Percentiles rank a stretch among this genome's conserved stretches.
Evolutionary conservation across 1,284 basidiomycete species (phyloP).

Genomic region (Limonomyces culmigenus): DNA sequence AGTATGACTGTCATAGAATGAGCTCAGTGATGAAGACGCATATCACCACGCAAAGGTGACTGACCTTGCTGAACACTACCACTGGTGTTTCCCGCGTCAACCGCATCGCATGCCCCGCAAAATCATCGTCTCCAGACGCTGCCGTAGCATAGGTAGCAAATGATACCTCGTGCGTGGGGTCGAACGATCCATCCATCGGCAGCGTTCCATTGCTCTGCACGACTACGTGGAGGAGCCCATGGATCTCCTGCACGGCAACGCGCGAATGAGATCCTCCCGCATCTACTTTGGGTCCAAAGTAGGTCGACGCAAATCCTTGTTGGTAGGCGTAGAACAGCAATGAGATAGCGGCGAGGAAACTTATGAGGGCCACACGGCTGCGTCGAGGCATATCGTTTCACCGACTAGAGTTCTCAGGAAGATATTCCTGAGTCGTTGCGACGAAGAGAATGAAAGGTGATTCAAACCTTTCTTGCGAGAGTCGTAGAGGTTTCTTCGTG

Average conservation of each 20-base stretch:
- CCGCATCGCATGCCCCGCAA: slow-evolving; percentile 25
- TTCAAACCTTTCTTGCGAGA: no score
- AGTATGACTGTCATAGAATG: slow-evolving; percentile 34
- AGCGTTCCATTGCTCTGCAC: slow-evolving; percentile 19
- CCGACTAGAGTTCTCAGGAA: no score
- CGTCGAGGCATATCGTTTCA: no score
- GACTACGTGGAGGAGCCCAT: slow-evolving; percentile 46
- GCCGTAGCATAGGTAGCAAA: slow-evolving; percentile 32
- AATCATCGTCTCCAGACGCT: slow-evolving; percentile 20
- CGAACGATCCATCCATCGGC: slow-evolving; percentile 8
- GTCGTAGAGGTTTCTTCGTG: no score
- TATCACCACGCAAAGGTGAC: slow-evolving; percentile 5
- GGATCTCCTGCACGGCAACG: slow-evolving; percentile 29
- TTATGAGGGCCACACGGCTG: no score
- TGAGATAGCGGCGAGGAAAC: no score
- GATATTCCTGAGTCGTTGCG: no score
- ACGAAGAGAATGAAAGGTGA: no score
- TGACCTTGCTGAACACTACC: slow-evolving; percentile 68
- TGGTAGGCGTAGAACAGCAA: no score
- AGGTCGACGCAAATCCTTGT: no score
- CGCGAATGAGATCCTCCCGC: slow-evolving; percentile 9
- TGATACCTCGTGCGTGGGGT: slow-evolving; percentile 26
- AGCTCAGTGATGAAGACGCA: neutral
- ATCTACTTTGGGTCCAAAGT: no score
- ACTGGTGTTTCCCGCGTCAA: slow-evolving; percentile 41